Evolutionary conservation across 306 rosid genomes (phyloP), one percentile per base, ranked within the genome.

Genomic region (Citrullus colocynthis): DNA sequence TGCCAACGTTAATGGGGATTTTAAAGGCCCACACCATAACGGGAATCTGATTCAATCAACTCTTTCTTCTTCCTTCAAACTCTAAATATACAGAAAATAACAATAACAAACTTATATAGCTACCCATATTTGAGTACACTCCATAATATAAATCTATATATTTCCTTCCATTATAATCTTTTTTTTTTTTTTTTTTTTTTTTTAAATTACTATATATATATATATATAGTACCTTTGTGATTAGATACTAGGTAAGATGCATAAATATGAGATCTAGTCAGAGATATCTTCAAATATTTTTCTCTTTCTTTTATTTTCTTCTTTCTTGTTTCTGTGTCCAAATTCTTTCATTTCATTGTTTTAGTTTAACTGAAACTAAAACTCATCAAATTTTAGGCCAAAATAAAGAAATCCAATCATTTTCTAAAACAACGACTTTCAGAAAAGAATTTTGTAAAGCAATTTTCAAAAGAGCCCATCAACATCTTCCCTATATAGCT

Each of bases 251-350:
- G 28, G 28, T 24, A 1, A 24, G 1, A 24, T 24, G n/a, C n/a
- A n/a, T n/a, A n/a, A n/a, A n/a, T n/a, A n/a, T n/a, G n/a, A n/a
- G n/a, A n/a, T n/a, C n/a, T n/a, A n/a, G n/a, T n/a, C n/a, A n/a
- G n/a, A n/a, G n/a, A 48, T 48, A 10, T 15, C 2, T 15, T 48
- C 4, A 48, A 48, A 5, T 48, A 48, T 48, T 2, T 57, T 61
- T 61, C 32, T 61, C 45, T 10, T 18, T 39, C 20, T 24, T 24
- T 24, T 6, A 7, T 2, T 10, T 12, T 24, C 14, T 63, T 14
- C n/a, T 66, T n/a, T 67, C 74, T 67, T 67, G 34, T 67, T 67
- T 67, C 74, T 55, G 74, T 55, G 6, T 67, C 74, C 54, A 37
- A 7, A 18, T 30, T 4, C 74, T 67, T 37, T 66, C 7, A 0